Conservation (phyloP, 192 early-diverging fungal genomes). For the Coemansia sp. region DNA sequence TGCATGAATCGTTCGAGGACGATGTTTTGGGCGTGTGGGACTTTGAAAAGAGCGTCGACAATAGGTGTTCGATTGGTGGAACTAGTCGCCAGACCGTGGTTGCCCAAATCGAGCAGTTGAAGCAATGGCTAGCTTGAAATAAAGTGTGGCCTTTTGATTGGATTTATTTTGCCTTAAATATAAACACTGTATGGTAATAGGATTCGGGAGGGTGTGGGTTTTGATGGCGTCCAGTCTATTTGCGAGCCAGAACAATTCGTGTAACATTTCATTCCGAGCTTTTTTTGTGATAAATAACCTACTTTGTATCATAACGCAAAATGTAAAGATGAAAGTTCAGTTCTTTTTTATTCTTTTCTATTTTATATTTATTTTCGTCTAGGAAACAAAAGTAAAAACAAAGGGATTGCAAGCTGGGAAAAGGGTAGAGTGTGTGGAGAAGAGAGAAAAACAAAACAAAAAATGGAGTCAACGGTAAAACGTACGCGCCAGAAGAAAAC, state of each 20-base stretch:
- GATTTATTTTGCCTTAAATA: too few relatives aligned
- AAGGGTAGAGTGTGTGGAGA: background rate
- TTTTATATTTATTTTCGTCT: too few relatives aligned
- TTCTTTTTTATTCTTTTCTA: too few relatives aligned
- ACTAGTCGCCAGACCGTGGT: slow-evolving; percentile 78
- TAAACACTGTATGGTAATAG: too few relatives aligned
- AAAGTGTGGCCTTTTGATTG: background rate
- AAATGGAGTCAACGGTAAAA: background rate
- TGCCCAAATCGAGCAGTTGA: slow-evolving; percentile 81
- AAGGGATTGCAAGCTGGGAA: background rate
- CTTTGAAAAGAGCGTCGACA: slow-evolving; percentile 90
- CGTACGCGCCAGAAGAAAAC: background rate
- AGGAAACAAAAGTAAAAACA: background rate
- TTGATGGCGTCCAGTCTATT: background rate
- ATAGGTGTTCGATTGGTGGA: slow-evolving; percentile 85
- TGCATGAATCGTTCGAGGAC: slow-evolving; percentile 83
- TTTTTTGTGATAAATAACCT: background rate
- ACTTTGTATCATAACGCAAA: too few relatives aligned
- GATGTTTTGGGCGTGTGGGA: slow-evolving; percentile 88
- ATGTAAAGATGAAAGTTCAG: too few relatives aligned
- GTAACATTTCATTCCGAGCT: background rate
- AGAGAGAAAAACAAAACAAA: background rate
- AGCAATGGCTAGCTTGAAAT: slow-evolving; percentile 59
- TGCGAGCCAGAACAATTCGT: background rate
- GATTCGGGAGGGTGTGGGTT: background rate